A percentile compares a stretch with the other conserved stretches of the same genome.
phyloP scores from a whole-genome alignment of 495 filamentous ascomycete genomes.

The Tuber aestivum region DNA sequence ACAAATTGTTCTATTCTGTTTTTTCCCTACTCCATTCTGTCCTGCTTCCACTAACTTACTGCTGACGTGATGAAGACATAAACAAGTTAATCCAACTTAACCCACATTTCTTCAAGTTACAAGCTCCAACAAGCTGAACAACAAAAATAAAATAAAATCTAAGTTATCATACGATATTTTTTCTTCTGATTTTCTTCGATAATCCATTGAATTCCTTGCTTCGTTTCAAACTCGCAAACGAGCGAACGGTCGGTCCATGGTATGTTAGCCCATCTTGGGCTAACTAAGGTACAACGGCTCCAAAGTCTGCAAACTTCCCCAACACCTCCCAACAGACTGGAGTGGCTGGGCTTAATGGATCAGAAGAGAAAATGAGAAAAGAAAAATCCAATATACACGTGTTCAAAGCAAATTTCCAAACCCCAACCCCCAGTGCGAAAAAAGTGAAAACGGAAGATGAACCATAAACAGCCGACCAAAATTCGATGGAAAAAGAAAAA shows the following conservation, averaged over 20 bases:
- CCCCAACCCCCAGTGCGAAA: not conserved
- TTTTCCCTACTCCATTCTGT: not conserved
- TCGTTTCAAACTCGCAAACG: slow-evolving; percentile 2
- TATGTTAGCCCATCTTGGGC: not conserved
- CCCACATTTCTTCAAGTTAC: not conserved
- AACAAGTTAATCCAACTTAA: not conserved
- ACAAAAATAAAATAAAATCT: not conserved
- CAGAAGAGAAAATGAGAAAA: not conserved
- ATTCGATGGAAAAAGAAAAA: not conserved
- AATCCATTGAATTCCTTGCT: slow-evolving; percentile 4
- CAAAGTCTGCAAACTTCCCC: not conserved
- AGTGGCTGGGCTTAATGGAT: not conserved
- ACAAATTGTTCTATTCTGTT: not conserved
- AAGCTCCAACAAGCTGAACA: not conserved
- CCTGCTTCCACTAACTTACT: not conserved
- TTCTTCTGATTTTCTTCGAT: not conserved
- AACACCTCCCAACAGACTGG: not conserved
- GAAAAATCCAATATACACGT: not conserved
- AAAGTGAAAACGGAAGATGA: not conserved
- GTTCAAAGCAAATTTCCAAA: slow-evolving; percentile 6
- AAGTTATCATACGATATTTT: not conserved
- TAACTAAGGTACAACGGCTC: not conserved
- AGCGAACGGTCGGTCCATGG: not conserved
- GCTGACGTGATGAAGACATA: not conserved
- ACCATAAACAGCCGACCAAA: not conserved